These are phyloP conservation scores for Conringia planisiliqua DNA, from an alignment of 345 rosid species.

Conservation along the genomic window DNA sequence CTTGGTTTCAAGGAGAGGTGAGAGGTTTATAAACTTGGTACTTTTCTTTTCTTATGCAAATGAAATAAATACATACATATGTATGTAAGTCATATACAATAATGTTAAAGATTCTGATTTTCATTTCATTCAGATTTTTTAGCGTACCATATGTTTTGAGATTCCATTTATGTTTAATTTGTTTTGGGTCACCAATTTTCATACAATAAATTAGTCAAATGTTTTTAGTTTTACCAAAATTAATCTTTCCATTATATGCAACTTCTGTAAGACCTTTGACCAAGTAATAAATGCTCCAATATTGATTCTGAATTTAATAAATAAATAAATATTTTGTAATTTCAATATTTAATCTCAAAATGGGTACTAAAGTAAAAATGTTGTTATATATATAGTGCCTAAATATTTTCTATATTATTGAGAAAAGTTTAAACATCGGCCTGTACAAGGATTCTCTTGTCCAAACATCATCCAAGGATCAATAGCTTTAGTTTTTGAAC, in stretches of 20 bases:
- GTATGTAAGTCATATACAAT: not conserved
- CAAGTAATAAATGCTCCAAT: not conserved
- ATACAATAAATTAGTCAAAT: not conserved
- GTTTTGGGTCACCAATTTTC: not conserved
- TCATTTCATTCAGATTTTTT: not conserved
- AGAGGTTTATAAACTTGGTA: not conserved
- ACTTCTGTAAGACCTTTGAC: not conserved
- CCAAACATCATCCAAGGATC: no score
- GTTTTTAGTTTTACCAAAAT: not conserved
- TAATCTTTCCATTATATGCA: not conserved
- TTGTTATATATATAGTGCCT: no score
- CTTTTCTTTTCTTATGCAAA: not conserved
- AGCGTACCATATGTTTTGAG: not conserved
- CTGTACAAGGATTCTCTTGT: no score
- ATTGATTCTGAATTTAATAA: not conserved
- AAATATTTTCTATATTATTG: not conserved
- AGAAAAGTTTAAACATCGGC: no score
- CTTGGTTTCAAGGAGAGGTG: not conserved
- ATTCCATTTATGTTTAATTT: not conserved
- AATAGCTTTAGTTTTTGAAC: no score
- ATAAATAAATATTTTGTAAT: not conserved
- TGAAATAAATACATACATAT: not conserved
- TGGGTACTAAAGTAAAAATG: not conserved
- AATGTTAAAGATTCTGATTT: not conserved
- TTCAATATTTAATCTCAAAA: not conserved